These are phyloP conservation scores for Globisporangium cylindrosporum DNA, from an alignment of 352 stramenopile species.

Conservation along the genomic window DNA sequence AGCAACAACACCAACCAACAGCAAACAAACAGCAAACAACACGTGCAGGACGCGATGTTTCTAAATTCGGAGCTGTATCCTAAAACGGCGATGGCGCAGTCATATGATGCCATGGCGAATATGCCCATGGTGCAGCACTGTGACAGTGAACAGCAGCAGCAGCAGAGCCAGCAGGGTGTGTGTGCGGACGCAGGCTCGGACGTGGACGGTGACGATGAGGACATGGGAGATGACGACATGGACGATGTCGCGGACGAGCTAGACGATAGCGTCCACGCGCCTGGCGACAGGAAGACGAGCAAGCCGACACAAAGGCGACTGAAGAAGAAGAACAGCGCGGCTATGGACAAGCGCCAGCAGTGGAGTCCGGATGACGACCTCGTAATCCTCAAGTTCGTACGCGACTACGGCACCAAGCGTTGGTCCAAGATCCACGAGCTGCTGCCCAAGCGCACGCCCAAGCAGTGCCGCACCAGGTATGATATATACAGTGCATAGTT, in stretches of 20 bases:
- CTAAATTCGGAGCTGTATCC: background rate
- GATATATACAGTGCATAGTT: background rate
- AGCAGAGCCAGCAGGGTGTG: background rate
- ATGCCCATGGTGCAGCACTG: background rate
- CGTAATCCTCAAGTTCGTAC: slow-evolving; percentile 72
- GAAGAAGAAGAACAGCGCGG: background rate
- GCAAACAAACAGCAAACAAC: background rate
- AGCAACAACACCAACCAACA: background rate
- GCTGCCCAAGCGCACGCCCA: slow-evolving; percentile 92
- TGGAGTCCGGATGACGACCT: slow-evolving; percentile 66
- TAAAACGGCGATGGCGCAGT: background rate
- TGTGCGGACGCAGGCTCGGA: background rate
- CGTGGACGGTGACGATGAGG: background rate
- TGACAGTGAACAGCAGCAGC: background rate
- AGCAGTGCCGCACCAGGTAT: slow-evolving; percentile 95
- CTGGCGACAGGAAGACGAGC: background rate
- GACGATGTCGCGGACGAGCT: slow-evolving; percentile 14
- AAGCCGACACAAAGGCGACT: background rate
- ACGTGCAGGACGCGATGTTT: background rate
- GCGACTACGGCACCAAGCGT: slow-evolving; percentile 68
- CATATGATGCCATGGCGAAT: background rate
- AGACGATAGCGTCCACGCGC: slow-evolving; percentile 5
- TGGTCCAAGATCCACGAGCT: slow-evolving; percentile 93
- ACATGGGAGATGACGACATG: background rate
- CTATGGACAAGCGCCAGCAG: slow-evolving; percentile 43